Evolutionary conservation across 2,329 filamentous ascomycete species (phyloP).

Genomic region (Teratosphaeria destructans): DNA sequence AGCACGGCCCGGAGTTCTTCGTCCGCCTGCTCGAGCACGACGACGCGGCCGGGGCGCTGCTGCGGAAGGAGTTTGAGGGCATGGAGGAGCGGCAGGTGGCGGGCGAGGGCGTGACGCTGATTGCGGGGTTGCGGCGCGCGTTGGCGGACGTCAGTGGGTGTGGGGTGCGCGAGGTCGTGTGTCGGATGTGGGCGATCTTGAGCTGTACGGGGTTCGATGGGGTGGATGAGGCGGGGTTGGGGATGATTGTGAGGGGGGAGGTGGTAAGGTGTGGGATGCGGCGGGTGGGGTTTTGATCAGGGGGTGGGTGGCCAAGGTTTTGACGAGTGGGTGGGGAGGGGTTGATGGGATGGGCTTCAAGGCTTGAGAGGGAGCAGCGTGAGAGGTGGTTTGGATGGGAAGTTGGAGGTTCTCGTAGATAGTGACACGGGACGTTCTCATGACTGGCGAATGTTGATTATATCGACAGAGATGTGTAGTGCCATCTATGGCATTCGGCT

Average conservation of each 20-base stretch:
- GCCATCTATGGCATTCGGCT: background rate
- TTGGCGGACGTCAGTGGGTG: constrained; percentile 16
- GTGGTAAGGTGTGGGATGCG: constrained; percentile 1
- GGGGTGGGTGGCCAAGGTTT: background rate
- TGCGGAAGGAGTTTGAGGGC: constrained; percentile 14
- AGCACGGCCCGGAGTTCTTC: constrained; percentile 21
- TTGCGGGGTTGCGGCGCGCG: constrained; percentile 17
- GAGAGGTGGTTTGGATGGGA: background rate
- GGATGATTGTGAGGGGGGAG: constrained; percentile 9
- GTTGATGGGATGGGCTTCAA: background rate
- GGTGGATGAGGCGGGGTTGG: constrained; percentile 15
- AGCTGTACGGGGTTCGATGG: constrained; percentile 17
- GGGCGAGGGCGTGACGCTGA: constrained; percentile 16
- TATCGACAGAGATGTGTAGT: background rate
- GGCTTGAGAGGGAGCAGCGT: background rate
- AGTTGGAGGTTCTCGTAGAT: background rate
- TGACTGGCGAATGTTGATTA: background rate
- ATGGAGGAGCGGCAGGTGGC: constrained; percentile 18
- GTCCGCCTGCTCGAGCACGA: constrained; percentile 12
- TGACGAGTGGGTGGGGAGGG: background rate
- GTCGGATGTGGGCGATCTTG: constrained; percentile 24
- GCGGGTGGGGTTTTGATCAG: background rate
- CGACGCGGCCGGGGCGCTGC: background rate
- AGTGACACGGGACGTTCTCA: background rate
- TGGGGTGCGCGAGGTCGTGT: constrained; percentile 12